Base-by-base conservation (phyloP, 2,329 filamentous ascomycete species). In the Pestalotiopsis sp. region DNA sequence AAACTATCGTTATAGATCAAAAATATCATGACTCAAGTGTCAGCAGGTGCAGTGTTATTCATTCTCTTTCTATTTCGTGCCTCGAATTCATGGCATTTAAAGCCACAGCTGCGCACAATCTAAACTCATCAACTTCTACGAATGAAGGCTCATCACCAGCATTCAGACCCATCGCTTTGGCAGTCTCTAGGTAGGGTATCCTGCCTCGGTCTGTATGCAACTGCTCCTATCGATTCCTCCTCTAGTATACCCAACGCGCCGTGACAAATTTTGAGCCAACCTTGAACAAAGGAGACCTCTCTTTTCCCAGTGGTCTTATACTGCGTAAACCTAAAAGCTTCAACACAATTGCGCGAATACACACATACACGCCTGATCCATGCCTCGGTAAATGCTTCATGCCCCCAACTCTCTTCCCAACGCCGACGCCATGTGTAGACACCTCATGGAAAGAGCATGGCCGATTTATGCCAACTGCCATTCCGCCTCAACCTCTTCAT, bases 401-500 rank as follows among this genome's bases (percentile, higher is more conserved):
- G 17, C 23, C n/a, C 20, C 20, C 38, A 14, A 17, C 45, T n/a
- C 27, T 64, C 39, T 59, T 13, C 45, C 57, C 66, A 67, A 67
- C 66, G 66, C 66, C 58, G 31, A 66, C 64, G 64, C 64, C 64
- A 59, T 59, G 38, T 56, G 41, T n/a, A 66, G 64, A 45, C 23
- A 41, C 3, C 31, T 60, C 13, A 45, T 39, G 45, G 23, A 17
- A 31, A 58, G 52, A 52, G 45, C 20, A 23, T 52, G 45, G 17
- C 45, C 11, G 63, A 14, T 4, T 7, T 17, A 49, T 36, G 25
- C 3, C 38, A 11, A 66, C 56, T 67, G 64, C 23, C 58, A 36
- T 36, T 13, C 17, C 52, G 7, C 27, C 17, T 64, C 25, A 36
- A 25, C 9, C 3, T 39, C 38, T 67, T 86, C 79, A 95, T 68